Percentiles rank a stretch among this genome's conserved stretches.
phyloP scores from a whole-genome alignment of 768 basidiomycete genomes.

The Boletus rubescentipes region DNA sequence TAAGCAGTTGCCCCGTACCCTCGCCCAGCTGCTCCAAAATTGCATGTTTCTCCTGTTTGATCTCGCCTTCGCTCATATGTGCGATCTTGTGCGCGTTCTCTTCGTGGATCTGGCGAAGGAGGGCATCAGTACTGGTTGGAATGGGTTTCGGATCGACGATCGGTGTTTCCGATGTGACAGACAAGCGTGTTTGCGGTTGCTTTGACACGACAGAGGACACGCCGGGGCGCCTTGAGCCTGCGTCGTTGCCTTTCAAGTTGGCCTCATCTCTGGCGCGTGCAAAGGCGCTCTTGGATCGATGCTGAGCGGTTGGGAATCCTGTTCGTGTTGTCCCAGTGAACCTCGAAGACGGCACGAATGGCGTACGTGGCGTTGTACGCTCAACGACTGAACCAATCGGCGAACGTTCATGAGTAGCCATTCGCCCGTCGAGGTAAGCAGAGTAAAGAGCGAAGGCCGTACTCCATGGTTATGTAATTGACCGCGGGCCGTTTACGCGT shows the following conservation, averaged over 20 bases:
- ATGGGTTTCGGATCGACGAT: constrained; percentile 14
- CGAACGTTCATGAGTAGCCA: constrained; percentile 26
- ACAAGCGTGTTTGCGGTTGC: neutral
- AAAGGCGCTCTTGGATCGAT: constrained; percentile 66
- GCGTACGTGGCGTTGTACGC: constrained; percentile 32
- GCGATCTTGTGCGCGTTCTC: constrained; percentile 67
- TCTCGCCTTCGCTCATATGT: constrained; percentile 69
- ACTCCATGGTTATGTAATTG: no score
- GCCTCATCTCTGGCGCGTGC: constrained; percentile 44
- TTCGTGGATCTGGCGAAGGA: constrained; percentile 57
- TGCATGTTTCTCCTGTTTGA: constrained; percentile 60
- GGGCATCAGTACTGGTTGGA: constrained; percentile 35
- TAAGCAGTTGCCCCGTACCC: constrained; percentile 61
- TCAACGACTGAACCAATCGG: constrained; percentile 50
- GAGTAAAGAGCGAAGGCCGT: no score
- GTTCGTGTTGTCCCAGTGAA: constrained; percentile 28
- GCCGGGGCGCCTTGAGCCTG: constrained; percentile 7
- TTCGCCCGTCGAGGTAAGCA: no score
- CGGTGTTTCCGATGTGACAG: neutral
- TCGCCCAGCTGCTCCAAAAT: constrained; percentile 73
- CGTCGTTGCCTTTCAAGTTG: constrained; percentile 17
- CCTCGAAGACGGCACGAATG: constrained; percentile 23
- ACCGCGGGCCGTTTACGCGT: no score
- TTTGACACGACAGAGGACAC: constrained; percentile 32
- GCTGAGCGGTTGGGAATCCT: constrained; percentile 65